Evolutionary conservation across 2,329 filamentous ascomycete species (phyloP).

Genomic region (Aspergillus aculeatinus): DNA sequence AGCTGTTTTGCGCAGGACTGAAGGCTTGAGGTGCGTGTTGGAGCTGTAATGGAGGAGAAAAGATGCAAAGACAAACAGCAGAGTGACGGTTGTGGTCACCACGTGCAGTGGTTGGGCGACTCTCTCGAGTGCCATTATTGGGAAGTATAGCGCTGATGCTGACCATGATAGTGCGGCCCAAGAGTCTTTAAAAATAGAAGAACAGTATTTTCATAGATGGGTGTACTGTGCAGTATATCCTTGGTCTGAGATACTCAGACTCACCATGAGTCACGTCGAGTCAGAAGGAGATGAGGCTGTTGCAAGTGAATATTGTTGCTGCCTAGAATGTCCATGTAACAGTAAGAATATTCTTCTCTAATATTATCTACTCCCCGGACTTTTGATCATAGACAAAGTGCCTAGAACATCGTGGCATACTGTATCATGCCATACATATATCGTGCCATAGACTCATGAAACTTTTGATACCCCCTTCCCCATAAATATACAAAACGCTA

Average conservation of each 20-base stretch:
- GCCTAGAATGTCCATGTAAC: too few species aligned
- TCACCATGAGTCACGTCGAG: too few species aligned
- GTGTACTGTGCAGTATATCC: too few species aligned
- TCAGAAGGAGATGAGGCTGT: too few species aligned
- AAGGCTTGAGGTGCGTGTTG: not conserved
- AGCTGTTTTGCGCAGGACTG: not conserved
- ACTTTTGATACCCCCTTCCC: not conserved
- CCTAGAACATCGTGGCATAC: not conserved
- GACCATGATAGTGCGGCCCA: too few species aligned
- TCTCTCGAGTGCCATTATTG: not conserved
- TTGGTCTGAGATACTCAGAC: too few species aligned
- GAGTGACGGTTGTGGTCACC: not conserved
- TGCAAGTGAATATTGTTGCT: too few species aligned
- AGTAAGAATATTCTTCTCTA: too few species aligned
- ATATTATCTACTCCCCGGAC: not conserved
- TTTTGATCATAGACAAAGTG: not conserved
- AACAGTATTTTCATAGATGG: too few species aligned
- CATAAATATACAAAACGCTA: conserved; percentile 2
- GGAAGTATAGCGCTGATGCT: too few species aligned
- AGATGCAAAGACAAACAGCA: not conserved
- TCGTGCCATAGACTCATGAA: not conserved
- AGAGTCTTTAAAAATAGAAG: too few species aligned
- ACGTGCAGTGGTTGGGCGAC: not conserved
- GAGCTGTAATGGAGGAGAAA: not conserved
- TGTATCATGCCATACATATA: not conserved